Conservation (phyloP, 1,139 yeast species). For the Yamadazyma aaseri region DNA sequence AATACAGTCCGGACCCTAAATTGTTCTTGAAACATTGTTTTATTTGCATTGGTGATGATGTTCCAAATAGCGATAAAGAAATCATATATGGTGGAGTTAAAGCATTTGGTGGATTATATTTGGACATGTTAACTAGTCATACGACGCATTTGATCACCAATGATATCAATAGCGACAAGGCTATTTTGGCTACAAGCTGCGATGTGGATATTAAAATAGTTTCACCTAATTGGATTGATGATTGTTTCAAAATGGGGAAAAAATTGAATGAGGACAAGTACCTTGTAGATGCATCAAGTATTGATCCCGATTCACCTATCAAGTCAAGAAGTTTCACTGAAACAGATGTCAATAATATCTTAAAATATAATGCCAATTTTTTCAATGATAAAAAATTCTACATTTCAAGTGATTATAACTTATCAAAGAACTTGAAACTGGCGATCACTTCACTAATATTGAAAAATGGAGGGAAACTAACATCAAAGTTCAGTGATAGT, state of each 20-base stretch:
- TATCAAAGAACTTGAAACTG: slow-evolving; percentile 29
- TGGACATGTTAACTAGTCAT: slow-evolving; percentile 60
- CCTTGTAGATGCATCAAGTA: slow-evolving; percentile 18
- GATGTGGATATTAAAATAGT: slow-evolving; percentile 58
- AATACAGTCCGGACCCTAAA: slow-evolving; percentile 68
- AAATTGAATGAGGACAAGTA: slow-evolving; percentile 56
- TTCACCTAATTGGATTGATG: slow-evolving; percentile 74
- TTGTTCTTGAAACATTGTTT: slow-evolving; percentile 62
- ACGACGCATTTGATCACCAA: slow-evolving; percentile 78
- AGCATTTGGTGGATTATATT: slow-evolving; percentile 73
- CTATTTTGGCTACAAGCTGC: slow-evolving; percentile 40
- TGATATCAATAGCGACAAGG: slow-evolving; percentile 51
- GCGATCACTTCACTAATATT: slow-evolving; percentile 28
- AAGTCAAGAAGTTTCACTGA: slow-evolving; percentile 5
- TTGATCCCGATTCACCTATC: neutral
- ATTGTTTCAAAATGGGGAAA: slow-evolving; percentile 56
- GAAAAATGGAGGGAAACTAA: slow-evolving; percentile 32
- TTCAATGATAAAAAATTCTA: slow-evolving; percentile 28
- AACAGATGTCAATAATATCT: slow-evolving; percentile 10
- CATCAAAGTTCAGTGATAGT: slow-evolving; percentile 18
- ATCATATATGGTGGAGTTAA: slow-evolving; percentile 63
- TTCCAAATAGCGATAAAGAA: slow-evolving; percentile 61
- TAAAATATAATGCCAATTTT: slow-evolving; percentile 15
- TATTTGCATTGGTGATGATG: slow-evolving; percentile 58
- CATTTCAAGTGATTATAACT: slow-evolving; percentile 32